Percentiles rank a stretch among this genome's conserved stretches.
Conservation (phyloP, 129 eudicot species). For the Lonicera japonica region DNA sequence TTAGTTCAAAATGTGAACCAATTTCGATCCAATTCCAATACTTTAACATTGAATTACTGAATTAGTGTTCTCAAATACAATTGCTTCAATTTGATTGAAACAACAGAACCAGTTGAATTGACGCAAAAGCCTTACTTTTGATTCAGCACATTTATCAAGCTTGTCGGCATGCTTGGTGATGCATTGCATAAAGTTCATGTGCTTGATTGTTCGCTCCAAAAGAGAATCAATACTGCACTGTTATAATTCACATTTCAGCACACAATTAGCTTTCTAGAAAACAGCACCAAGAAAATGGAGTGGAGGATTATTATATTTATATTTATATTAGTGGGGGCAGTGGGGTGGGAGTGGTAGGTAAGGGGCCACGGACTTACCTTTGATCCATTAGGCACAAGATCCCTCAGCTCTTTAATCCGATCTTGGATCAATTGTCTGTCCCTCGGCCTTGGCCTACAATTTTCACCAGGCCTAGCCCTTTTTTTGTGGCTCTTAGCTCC, state of each 20-base stretch:
- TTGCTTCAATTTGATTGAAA: neutral
- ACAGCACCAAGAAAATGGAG: neutral
- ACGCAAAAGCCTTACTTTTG: conserved; percentile 43
- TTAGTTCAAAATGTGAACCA: too few relatives aligned
- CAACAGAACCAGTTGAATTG: neutral
- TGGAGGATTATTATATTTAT: neutral
- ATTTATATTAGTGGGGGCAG: too few relatives aligned
- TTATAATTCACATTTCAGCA: conserved; percentile 20
- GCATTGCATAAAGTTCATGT: conserved; percentile 76
- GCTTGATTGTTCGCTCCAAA: conserved; percentile 83
- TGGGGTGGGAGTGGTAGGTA: too few relatives aligned
- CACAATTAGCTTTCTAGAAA: neutral
- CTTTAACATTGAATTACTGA: too few relatives aligned
- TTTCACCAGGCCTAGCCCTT: conserved; percentile 76
- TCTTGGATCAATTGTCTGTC: conserved; percentile 92
- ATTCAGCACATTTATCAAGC: conserved; percentile 47
- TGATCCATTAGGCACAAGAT: conserved; percentile 89
- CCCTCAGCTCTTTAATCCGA: conserved; percentile 74
- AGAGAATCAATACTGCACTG: conserved; percentile 99
- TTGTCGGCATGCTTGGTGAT: conserved; percentile 69
- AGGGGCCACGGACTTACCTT: conserved; percentile 60
- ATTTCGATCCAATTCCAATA: too few relatives aligned
- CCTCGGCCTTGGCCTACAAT: conserved; percentile 66
- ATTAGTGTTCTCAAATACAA: too few relatives aligned
- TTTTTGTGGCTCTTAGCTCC: conserved; percentile 45